Conservation (phyloP, 2,329 filamentous ascomycete genomes). For the Emergomyces orientalis region DNA sequence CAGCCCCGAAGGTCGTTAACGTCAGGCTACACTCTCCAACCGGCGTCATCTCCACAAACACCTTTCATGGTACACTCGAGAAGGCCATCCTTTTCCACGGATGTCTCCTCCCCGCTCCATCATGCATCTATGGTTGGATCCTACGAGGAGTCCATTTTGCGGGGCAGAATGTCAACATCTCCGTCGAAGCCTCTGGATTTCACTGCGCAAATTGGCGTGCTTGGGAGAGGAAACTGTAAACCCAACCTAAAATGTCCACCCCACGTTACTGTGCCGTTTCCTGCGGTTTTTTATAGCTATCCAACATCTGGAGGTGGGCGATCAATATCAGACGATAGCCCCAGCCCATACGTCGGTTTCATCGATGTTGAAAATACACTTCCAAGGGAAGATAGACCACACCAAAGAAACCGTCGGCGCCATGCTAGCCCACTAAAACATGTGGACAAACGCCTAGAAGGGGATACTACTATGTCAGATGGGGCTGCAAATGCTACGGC, state of each 20-base stretch:
- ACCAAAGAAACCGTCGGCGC: conserved; percentile 33
- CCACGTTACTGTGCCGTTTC: conserved; percentile 83
- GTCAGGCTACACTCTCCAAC: conserved; percentile 45
- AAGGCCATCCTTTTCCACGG: conserved; percentile 59
- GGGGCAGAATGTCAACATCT: conserved; percentile 91
- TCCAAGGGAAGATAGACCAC: conserved; percentile 36
- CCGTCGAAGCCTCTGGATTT: conserved; percentile 90
- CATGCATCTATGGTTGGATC: conserved; percentile 96
- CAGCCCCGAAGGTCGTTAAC: conserved; percentile 67
- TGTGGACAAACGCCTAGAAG: conserved; percentile 11
- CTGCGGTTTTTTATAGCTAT: conserved; percentile 94
- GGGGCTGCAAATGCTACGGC: conserved; percentile 15
- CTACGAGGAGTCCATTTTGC: conserved; percentile 92
- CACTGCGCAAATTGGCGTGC: conserved; percentile 85
- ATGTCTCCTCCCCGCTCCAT: conserved; percentile 67
- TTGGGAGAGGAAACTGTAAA: conserved; percentile 84
- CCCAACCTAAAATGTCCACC: conserved; percentile 73
- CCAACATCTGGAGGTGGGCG: conserved; percentile 55
- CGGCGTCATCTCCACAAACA: conserved; percentile 37
- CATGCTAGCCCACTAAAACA: conserved; percentile 24
- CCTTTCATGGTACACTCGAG: conserved; percentile 27
- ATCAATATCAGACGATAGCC: conserved; percentile 66
- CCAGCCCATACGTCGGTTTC: conserved; percentile 89
- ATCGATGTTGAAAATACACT: conserved; percentile 83
- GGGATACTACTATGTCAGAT: conserved; percentile 11